Percentiles rank a stretch among this genome's conserved stretches.
These are phyloP conservation scores for Cryptococcus wingfieldii DNA, from an alignment of 1,284 basidiomycete genomes.

Conservation along the genomic window DNA sequence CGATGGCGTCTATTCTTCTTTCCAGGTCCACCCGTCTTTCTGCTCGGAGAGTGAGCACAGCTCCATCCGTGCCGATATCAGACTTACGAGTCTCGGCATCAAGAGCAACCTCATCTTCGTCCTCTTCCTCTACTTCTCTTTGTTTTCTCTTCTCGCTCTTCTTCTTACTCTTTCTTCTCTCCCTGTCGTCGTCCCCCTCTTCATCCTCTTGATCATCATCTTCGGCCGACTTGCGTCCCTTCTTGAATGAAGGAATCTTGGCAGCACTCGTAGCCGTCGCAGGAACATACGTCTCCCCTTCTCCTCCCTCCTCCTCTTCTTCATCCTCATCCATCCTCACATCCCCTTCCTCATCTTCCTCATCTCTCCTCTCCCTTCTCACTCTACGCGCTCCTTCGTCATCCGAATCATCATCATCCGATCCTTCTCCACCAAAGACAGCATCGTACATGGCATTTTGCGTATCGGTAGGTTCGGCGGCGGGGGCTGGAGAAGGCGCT, in stretches of 20 bases:
- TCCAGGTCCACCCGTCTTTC: constrained; percentile 28
- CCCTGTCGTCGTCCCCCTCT: constrained; percentile 50
- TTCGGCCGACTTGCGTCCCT: constrained; percentile 47
- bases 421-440: constrained; percentile 61
- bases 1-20: constrained; percentile 66
- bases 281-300: constrained; percentile 64
- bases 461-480: constrained; percentile 1
- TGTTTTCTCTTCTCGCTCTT: constrained; percentile 52
- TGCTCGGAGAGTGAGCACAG: constrained; percentile 1
- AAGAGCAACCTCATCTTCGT: constrained; percentile 43
- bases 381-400: constrained; percentile 54
- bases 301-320: constrained; percentile 40
- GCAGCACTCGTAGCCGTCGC: constrained; percentile 50
- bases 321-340: constrained; percentile 6
- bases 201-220: constrained; percentile 51
- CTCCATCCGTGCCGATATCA: neutral
- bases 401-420: constrained; percentile 63
- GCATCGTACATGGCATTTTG: constrained; percentile 29
- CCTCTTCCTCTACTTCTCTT: constrained; percentile 23
- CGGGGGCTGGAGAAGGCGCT: neutral
- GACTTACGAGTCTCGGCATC: constrained; percentile 28
- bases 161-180: constrained; percentile 56
- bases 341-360: constrained; percentile 8
- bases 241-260: constrained; percentile 48
- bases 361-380: constrained; percentile 2